Evolutionary conservation across 2,329 filamentous ascomycete species (phyloP), one percentile per base, ranked within the genome.

Genomic region (Sphaerulina vaccinii): DNA sequence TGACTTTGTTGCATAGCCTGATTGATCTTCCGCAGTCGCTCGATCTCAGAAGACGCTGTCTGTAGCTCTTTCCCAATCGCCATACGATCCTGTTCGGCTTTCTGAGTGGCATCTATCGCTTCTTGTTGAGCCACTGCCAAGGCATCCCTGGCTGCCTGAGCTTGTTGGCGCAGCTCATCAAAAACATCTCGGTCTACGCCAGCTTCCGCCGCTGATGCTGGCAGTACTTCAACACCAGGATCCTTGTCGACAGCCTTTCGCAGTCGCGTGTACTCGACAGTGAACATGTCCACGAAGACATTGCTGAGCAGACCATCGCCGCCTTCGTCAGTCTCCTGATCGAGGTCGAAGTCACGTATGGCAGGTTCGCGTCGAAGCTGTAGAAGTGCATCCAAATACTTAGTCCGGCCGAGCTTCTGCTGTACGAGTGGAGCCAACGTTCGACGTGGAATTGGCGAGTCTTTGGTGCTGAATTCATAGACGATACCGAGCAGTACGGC

Each of bases 391-490:
- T 95, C 87, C 49, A 95, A 82, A 66, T 96, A 99, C 63, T 86
- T 85, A 62, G 96, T 90, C 60, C 91, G 84, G 33, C 90, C 89
- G 62, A 97, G 80, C 52, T 86, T 83, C 38, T 86, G 83, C 22
- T 82, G 78, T 29, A 99, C 76, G 22, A 96, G 80, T 19, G 87
- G 83, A 64, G 95, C 88, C 38, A 99, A 74, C 8, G 87, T 91
- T 19, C 84, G 79, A 55, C 93, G 81, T 5, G 92, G 82, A 45
- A 99, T 86, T 0, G 93, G 90, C 0, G 92, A 97, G 70, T 99
- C 93, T 67, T 95, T 96, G 0, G 92, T 96, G 8, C 92, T 97
- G 65, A 97, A 99, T 65, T 99, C 93, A 68, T 97, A 99, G 3
- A 93, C 80, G 16, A 95, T 85, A 8, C 92, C 93, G 1, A 97